These are phyloP conservation scores for Glarea lozoyensis DNA, from an alignment of 495 filamentous ascomycete genomes.

Conservation along the genomic window DNA sequence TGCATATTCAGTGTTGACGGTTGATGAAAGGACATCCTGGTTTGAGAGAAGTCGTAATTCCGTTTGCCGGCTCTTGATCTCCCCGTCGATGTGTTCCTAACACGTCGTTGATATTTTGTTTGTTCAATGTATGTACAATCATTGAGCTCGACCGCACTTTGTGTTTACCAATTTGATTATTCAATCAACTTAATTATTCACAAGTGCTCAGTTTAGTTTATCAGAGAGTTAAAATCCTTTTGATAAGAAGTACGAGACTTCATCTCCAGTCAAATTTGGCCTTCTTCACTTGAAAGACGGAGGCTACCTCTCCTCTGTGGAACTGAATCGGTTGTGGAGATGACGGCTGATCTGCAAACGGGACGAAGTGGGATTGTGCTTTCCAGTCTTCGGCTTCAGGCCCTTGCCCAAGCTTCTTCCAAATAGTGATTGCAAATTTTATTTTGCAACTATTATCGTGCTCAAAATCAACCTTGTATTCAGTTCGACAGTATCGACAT, in stretches of 20 bases:
- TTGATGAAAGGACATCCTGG: constrained; percentile 3
- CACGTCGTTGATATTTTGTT: constrained; percentile 2
- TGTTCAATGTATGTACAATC: background rate
- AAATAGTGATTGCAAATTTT: constrained; percentile 10
- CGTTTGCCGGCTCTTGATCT: constrained; percentile 5
- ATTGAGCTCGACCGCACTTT: background rate
- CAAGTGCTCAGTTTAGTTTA: constrained; percentile 1
- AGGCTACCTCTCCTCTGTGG: constrained; percentile 9
- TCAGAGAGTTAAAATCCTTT: constrained; percentile 2
- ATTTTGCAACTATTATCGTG: constrained; percentile 8
- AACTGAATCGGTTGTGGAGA: constrained; percentile 10
- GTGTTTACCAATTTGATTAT: background rate
- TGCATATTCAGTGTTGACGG: constrained; percentile 4
- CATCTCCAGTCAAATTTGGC: constrained; percentile 1
- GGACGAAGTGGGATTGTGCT: constrained; percentile 6
- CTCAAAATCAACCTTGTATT: constrained; percentile 10
- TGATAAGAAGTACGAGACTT: constrained; percentile 10
- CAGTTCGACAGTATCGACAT: constrained; percentile 14
- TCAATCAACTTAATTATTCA: constrained; percentile 4
- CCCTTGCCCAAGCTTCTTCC: constrained; percentile 13
- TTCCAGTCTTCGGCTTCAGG: constrained; percentile 13
- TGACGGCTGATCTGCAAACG: background rate
- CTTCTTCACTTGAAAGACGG: constrained; percentile 4
- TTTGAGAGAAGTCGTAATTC: constrained; percentile 5
- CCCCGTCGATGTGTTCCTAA: constrained; percentile 1